phyloP scores from a whole-genome alignment of 1,284 basidiomycete genomes.

The Ceratobasidium sp. region DNA sequence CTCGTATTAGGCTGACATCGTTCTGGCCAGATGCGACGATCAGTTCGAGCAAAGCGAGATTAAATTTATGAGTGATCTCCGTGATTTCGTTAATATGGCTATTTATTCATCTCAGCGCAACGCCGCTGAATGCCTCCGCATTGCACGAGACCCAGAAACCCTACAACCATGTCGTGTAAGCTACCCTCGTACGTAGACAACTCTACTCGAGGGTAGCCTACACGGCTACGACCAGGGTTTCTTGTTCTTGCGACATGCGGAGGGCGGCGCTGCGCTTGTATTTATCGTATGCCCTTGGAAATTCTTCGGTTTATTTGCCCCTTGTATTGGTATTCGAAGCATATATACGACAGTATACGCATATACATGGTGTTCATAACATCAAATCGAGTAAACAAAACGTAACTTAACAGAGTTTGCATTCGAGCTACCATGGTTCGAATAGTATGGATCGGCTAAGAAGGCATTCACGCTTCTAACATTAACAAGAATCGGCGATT shows the following conservation, averaged over 20 bases:
- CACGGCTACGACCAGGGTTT: not conserved
- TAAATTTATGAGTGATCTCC: not conserved
- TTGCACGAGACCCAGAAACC: not conserved
- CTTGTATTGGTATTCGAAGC: not conserved
- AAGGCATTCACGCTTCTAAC: too few relatives aligned
- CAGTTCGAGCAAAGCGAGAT: not conserved
- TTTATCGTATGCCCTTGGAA: not conserved
- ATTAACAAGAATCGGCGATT: too few relatives aligned
- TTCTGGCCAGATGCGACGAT: not conserved
- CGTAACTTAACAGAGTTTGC: not conserved
- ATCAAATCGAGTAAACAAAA: not conserved
- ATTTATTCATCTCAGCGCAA: not conserved
- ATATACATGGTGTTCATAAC: not conserved
- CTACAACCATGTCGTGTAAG: not conserved
- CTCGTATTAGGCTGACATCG: not conserved
- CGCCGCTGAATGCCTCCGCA: slow-evolving; percentile 1
- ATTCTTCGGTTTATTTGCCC: not conserved
- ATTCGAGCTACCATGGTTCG: too few relatives aligned
- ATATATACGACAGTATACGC: not conserved
- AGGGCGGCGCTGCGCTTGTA: not conserved
- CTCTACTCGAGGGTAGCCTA: not conserved
- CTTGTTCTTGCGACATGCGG: not conserved
- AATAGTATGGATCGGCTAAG: too few relatives aligned
- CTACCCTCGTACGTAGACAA: not conserved
- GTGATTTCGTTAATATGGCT: not conserved